phyloP scores from a whole-genome alignment of 2,329 filamentous ascomycete species.

The Rutstroemia sp. region DNA sequence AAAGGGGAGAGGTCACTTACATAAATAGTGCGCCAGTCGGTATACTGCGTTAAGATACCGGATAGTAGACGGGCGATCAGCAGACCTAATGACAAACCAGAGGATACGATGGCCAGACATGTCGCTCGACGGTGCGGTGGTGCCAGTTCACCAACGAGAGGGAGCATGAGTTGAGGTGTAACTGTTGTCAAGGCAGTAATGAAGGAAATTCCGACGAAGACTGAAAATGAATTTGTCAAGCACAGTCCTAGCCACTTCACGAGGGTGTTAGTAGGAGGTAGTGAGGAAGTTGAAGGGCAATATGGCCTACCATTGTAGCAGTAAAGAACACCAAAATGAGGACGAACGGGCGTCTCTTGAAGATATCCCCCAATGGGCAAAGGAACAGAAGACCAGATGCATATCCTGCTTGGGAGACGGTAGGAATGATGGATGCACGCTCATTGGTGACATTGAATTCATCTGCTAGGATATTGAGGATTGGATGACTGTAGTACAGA shows the following conservation, averaged over 20 bases:
- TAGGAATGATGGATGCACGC: conserved; percentile 59
- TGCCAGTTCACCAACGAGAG: conserved; percentile 71
- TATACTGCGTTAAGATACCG: conserved; percentile 67
- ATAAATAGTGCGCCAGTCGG: conserved; percentile 70
- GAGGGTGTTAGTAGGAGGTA: neutral
- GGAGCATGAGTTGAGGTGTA: conserved; percentile 74
- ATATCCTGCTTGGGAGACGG: conserved; percentile 73
- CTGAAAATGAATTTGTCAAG: conserved; percentile 54
- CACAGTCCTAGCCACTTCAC: conserved; percentile 61
- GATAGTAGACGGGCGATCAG: conserved; percentile 69
- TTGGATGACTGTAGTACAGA: conserved; percentile 74
- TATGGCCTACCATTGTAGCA: conserved; percentile 58
- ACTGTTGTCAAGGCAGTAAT: conserved; percentile 71
- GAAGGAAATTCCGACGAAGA: conserved; percentile 65
- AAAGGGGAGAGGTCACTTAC: neutral
- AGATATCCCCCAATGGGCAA: conserved; percentile 66
- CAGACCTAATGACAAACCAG: conserved; percentile 67
- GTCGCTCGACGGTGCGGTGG: conserved; percentile 60
- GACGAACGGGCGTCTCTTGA: conserved; percentile 63
- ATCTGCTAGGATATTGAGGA: conserved; percentile 65
- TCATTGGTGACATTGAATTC: conserved; percentile 68
- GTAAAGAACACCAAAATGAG: conserved; percentile 60
- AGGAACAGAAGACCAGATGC: conserved; percentile 66
- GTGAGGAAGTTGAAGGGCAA: no score
- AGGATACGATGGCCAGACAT: conserved; percentile 66